These are phyloP conservation scores for Apium graveolens DNA, from an alignment of 129 eudicot species.

Conservation along the genomic window DNA sequence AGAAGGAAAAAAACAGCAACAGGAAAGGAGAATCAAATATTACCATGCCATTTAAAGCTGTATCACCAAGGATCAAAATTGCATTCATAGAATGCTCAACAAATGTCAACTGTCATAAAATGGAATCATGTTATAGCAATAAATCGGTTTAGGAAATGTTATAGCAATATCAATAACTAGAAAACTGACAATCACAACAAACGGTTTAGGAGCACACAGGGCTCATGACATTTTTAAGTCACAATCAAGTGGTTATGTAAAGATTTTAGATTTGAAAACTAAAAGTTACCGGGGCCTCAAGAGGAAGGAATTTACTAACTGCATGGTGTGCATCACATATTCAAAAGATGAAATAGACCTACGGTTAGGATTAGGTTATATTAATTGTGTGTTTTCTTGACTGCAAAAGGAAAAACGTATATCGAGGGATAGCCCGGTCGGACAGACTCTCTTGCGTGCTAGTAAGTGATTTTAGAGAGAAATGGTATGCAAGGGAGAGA, in stretches of 20 bases:
- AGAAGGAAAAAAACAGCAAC: background rate
- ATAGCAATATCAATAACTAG: background rate
- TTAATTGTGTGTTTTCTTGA: background rate
- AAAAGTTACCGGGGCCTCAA: background rate
- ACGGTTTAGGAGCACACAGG: background rate
- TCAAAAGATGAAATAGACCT: background rate
- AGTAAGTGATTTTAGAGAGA: background rate
- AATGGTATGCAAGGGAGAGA: background rate
- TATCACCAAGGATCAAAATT: slow-evolving; percentile 62
- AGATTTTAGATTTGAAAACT: background rate
- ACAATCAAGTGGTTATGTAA: background rate
- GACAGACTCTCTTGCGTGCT: background rate
- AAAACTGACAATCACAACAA: background rate
- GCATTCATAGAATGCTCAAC: slow-evolving; percentile 60
- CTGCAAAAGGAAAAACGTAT: no score
- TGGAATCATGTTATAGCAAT: background rate
- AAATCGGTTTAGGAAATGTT: no score
- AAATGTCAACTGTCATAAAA: slow-evolving; percentile 51
- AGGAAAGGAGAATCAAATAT: background rate
- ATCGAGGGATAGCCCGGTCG: background rate
- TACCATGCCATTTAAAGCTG: slow-evolving; percentile 76
- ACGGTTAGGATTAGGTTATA: background rate
- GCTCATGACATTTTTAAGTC: background rate
- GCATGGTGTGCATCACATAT: background rate
- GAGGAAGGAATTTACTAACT: background rate